These are phyloP conservation scores for Syzygium oleosum DNA, from an alignment of 345 rosid species.

Conservation along the genomic window DNA sequence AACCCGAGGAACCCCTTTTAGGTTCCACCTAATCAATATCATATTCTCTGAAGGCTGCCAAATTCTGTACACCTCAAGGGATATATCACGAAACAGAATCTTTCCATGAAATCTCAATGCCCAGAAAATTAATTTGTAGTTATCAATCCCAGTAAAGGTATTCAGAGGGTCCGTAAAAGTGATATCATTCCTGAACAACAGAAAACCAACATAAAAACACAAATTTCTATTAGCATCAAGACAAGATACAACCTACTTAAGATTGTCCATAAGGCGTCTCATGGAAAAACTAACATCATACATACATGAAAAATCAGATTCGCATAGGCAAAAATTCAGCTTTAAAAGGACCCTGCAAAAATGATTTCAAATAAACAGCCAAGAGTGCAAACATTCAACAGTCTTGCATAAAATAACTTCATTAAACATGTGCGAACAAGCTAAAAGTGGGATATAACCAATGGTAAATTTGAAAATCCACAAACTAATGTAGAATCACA, in stretches of 20 bases:
- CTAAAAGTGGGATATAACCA: not conserved
- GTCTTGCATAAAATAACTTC: not conserved
- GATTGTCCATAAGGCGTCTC: not conserved
- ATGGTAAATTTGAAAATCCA: not conserved
- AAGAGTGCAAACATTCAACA: not conserved
- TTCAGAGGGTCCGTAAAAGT: slow-evolving; percentile 73
- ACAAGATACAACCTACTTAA: not conserved
- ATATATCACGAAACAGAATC: slow-evolving; percentile 68
- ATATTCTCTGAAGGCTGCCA: slow-evolving; percentile 99
- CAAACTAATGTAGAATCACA: not conserved
- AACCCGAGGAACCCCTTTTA: slow-evolving; percentile 81
- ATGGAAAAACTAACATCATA: not conserved
- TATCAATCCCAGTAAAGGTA: slow-evolving; percentile 72
- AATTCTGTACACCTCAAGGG: slow-evolving; percentile 68
- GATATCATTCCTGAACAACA: slow-evolving; percentile 64
- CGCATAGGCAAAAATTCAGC: not conserved
- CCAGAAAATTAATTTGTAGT: slow-evolving; percentile 84
- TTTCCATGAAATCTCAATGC: slow-evolving; percentile 86
- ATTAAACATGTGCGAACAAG: not conserved
- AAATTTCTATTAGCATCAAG: not conserved
- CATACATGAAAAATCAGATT: not conserved
- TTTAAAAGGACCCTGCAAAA: not conserved
- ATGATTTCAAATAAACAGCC: not conserved
- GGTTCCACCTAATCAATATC: slow-evolving; percentile 86
- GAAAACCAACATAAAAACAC: not conserved